These are phyloP conservation scores for Arabis hirsuta DNA, from an alignment of 345 rosid genomes.

Conservation along the genomic window DNA sequence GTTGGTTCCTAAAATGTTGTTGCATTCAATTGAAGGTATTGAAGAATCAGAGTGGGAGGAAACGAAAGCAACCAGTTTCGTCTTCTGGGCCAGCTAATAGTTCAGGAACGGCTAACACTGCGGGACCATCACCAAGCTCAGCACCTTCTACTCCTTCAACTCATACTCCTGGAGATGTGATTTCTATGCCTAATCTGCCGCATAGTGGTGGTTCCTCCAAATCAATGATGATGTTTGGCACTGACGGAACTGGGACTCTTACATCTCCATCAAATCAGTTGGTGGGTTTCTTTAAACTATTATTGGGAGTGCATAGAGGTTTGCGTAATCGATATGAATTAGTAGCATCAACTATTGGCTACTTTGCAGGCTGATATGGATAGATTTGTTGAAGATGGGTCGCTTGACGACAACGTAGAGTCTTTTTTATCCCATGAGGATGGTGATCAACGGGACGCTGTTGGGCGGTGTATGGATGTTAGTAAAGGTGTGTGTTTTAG, in stretches of 20 bases:
- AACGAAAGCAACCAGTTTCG: conserved; percentile 96
- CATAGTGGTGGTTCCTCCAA: conserved; percentile 86
- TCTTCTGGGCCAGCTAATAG: conserved; percentile 99
- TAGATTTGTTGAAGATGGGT: conserved; percentile 92
- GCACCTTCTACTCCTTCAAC: conserved; percentile 99
- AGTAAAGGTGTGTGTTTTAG: conserved; percentile 48
- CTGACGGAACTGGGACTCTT: conserved; percentile 85
- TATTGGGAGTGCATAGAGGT: conserved; percentile 6
- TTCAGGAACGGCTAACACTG: conserved; percentile 96
- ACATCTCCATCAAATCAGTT: conserved; percentile 89
- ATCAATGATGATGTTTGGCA: conserved; percentile 66
- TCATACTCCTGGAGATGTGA: conserved; percentile 94
- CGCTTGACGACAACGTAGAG: conserved; percentile 94
- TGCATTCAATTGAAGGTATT: conserved; percentile 64
- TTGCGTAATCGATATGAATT: conserved; percentile 6
- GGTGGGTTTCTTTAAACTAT: conserved; percentile 56
- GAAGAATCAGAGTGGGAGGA: conserved; percentile 92
- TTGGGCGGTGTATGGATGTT: conserved; percentile 85
- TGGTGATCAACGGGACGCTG: conserved; percentile 77
- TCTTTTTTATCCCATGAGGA: conserved; percentile 95
- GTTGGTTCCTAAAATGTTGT: conserved; percentile 49
- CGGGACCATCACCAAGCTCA: conserved; percentile 99
- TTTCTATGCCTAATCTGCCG: conserved; percentile 87
- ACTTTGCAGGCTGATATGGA: conserved; percentile 92
- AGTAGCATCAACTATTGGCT: conserved; percentile 5